Evolutionary conservation across 2,329 filamentous ascomycete species (phyloP), one percentile per base, ranked within the genome.

Genomic region (Phialocephala subalpina): DNA sequence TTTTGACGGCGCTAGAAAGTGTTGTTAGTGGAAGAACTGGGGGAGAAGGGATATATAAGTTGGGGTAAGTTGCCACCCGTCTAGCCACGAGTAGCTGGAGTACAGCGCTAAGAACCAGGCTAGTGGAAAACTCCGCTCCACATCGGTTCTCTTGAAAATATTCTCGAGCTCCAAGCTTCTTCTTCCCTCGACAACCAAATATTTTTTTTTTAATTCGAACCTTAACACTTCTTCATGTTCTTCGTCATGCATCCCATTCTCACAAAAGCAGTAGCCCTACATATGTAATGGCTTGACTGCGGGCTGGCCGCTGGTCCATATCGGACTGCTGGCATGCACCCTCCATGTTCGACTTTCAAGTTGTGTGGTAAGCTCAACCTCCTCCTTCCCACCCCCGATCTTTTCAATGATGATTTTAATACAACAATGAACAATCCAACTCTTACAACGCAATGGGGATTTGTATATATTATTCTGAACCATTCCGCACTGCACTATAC

Each of bases 371-470:
- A 68, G 69, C 56, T 49, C 18, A 22, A 27, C 40, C 25, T 16
- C 42, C 38, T 65, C 49, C 29, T 64, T 53, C n/a, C 65, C 61
- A 68, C 57, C 59, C 29, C 29, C 9, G 62, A 55, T 60, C 63
- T 67, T 67, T 70, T 68, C 70, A 72, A 76, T 79, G 78, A 80
- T 79, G 79, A 80, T 74, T 77, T 61, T 68, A 76, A 74, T 72
- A 74, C 73, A 74, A 62, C 64, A 68, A 70, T 74, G 78, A 80
- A 80, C 78, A 80, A 80, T 80, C 78, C 79, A 80, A 80, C 78
- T 79, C 79, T 77, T 80, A 80, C 76, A 73, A 66, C 49, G 66
- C 60, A 67, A 76, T 76, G 73, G 74, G 74, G 75, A 77, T 62
- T 62, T 45, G 69, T 75, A 73, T 70, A 69, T 77, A 74, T 69